Evolutionary conservation across 208 protist species (phyloP), one percentile per base, ranked within the genome.

Genomic region (Naegleria fowleri): DNA sequence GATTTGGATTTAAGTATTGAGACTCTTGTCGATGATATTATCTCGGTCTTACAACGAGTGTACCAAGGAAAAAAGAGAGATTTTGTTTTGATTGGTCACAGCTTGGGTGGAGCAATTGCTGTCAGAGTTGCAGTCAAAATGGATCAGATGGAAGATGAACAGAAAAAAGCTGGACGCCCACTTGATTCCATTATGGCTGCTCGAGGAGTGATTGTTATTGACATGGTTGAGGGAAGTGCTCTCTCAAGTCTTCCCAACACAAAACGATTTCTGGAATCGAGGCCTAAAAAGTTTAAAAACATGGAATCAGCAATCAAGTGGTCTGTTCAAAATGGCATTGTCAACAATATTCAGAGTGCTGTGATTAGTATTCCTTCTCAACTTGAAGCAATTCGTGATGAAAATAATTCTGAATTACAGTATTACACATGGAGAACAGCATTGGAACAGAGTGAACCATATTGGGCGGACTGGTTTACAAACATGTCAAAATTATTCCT

Each of bases 211-310:
- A 87, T 97, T 39, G 91, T 98, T 84, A 90, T 98, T 0, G 97
- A 98, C 90, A 94, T 97, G 33, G 96, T 98, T 7, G 96, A 98
- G 91, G 96, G 96, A 86, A 97, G 95, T 6, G 96, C 97, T 25
- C 93, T 96, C 85, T 41, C 95, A 38, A 96, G 94, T 38, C 92
- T 98, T 33, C 29, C 91, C 48, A 92, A 97, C 93, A 98, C 98
- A 95, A 83, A 93, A 58, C 92, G 93, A 33, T 97, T 97, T 85
- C 93, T 98, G 16, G 91, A 94, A 67, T 92, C 92, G 41, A 93
- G 96, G 15, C 97, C 97, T 29, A 90, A 90, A 36, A 90, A 87
- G 33, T 98, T 98, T 89, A 83, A 91, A 15, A 88, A 51, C 4
- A 90, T 97, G 0, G 92, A 94, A 39, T 92, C 96, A 22, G 97